Base-by-base conservation (phyloP, 2,329 filamentous ascomycete species). In the Phoma sp. region DNA sequence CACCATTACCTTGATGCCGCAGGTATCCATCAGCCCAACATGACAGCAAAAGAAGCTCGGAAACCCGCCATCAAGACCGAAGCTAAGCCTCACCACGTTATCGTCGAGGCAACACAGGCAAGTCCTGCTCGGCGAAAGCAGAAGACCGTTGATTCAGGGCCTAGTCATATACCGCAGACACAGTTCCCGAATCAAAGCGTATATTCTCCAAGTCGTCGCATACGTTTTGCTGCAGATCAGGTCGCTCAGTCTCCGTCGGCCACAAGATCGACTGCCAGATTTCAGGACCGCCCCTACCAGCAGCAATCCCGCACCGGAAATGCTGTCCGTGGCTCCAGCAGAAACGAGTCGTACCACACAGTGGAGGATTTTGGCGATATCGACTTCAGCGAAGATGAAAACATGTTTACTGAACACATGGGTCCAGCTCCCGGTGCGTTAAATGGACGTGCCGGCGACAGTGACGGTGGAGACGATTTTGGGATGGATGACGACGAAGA, bases 61-160 rank as follows among this genome's bases (percentile, higher is more conserved):
- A 48, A 49, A 11, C 29, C 51, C 2, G 23, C 45, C 4, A 45
- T 49, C 33, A 64, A 61, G 21, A 23, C 28, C 29, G 60, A 64
- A 38, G 14, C 47, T 21, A 47, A 46, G 12, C 40, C 43, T 15
- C 56, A 54, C 25, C 55, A 60, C 1, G 59, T 74, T 18, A 60
- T 73, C 4, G 60, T 74, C 14, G 54, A 67, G 33, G 72, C 71
- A 2, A 75, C 72, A 10, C 73, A 74, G 47, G 56, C 59, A 7
- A 66, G 63, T 14, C 66, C 69, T 9, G 48, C 45, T 26, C 55
- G 59, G 3, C 57, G 64, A 17, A 58, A 48, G 17, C n/a, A 21
- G 5, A 64, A 56, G n/a, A 25, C 17, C 2, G 20, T 46, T 7
- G 54, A 59, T 6, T 37, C 46, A 37, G 62, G 51, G 1, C 57